Conservation (phyloP, 1,139 yeast species). For the Scheffersomyces illinoinensis region DNA sequence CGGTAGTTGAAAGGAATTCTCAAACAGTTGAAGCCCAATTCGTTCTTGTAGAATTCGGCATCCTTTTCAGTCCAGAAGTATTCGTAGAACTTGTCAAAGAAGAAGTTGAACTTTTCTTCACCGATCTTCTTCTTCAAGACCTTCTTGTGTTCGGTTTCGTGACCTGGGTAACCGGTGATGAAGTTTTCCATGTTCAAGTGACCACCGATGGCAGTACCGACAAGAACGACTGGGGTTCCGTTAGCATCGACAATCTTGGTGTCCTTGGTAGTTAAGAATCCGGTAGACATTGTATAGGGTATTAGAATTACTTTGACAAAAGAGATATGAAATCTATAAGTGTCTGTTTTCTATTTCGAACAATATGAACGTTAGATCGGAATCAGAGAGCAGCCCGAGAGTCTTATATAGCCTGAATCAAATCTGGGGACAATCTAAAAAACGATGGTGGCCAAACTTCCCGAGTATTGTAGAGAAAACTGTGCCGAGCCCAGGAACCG, state of each 20-base stretch:
- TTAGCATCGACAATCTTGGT: conserved; percentile 41
- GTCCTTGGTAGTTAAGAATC: conserved; percentile 28
- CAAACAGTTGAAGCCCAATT: conserved; percentile 43
- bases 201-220: conserved; percentile 47
- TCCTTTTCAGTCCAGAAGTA: conserved; percentile 49
- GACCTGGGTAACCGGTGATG: conserved; percentile 52
- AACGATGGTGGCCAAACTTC: background rate
- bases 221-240: conserved; percentile 34
- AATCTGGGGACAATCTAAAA: background rate
- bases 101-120: conserved; percentile 41
- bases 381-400: background rate
- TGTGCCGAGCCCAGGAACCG: background rate
- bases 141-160: conserved; percentile 46
- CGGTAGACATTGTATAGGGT: conserved; percentile 3
- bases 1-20: conserved; percentile 50
- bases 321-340: background rate
- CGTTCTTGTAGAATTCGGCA: conserved; percentile 38
- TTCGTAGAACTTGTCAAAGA: conserved; percentile 48
- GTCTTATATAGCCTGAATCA: background rate
- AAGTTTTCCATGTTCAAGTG: conserved; percentile 52
- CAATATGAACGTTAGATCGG: background rate
- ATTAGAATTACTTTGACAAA: background rate
- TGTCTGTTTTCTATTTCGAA: background rate
- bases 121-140: conserved; percentile 37
- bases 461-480: background rate